Conservation (phyloP, 441 rosid genomes). For the Capsella rubella region DNA sequence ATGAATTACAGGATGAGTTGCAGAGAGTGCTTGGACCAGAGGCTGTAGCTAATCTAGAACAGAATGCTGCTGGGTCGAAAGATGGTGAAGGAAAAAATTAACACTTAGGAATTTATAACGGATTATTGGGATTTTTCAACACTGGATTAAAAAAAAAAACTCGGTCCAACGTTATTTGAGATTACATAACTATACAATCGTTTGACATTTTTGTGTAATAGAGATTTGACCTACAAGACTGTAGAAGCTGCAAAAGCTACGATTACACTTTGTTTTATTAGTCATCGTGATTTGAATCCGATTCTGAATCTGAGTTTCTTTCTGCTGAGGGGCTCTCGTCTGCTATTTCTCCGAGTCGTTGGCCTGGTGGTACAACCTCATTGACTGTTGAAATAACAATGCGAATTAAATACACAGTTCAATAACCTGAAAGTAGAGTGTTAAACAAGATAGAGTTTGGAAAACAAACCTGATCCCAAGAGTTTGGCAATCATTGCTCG, state of each 20-base stretch:
- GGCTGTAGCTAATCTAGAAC: conserved; percentile 64
- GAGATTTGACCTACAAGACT: conserved; percentile 39
- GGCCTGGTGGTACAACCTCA: conserved; percentile 29
- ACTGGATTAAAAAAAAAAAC: conserved; percentile 23
- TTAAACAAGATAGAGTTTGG: not conserved
- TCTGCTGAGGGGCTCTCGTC: conserved; percentile 10
- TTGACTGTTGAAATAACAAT: conserved; percentile 4
- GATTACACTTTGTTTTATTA: conserved; percentile 35
- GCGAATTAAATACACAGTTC: not conserved
- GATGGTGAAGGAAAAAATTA: conserved; percentile 57
- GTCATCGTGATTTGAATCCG: conserved; percentile 40
- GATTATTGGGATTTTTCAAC: conserved; percentile 36
- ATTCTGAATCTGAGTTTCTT: conserved; percentile 35
- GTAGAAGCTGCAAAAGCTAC: conserved; percentile 41
- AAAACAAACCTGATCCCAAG: conserved; percentile 54
- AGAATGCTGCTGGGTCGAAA: conserved; percentile 44
- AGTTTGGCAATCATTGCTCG: conserved; percentile 51
- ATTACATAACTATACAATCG: conserved; percentile 48
- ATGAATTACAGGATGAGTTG: conserved; percentile 78
- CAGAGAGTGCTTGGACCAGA: conserved; percentile 73
- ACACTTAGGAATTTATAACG: conserved; percentile 32
- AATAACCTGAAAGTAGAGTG: not conserved
- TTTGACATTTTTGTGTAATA: conserved; percentile 48
- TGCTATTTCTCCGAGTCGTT: conserved; percentile 33
- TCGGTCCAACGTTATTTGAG: conserved; percentile 36